Evolutionary conservation across 371 early-diverging fungal species (phyloP).

Genomic region (Zopfochytrium polystomum): DNA sequence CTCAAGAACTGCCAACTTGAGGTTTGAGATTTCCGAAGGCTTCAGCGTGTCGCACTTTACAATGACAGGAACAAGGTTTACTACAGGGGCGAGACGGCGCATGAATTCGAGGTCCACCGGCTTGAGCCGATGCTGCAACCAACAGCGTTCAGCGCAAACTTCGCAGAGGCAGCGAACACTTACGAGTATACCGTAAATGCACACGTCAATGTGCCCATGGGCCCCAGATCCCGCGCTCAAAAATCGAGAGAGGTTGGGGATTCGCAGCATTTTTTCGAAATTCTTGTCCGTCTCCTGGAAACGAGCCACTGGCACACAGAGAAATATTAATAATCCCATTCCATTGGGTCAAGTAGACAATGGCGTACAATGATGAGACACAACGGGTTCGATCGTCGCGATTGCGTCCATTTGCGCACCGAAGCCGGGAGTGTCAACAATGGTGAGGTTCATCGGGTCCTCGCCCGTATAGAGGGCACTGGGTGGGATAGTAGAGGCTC

Average conservation of each 20-base stretch:
- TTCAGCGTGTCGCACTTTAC: conserved; percentile 65
- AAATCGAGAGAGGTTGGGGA: conserved; percentile 19
- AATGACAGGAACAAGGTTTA: conserved; percentile 64
- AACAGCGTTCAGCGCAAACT: too few relatives aligned
- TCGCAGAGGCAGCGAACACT: too few relatives aligned
- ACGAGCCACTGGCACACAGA: too few relatives aligned
- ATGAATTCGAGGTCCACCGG: conserved; percentile 74
- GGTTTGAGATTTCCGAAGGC: conserved; percentile 52
- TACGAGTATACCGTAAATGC: conserved; percentile 38
- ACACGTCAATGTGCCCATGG: conserved; percentile 38
- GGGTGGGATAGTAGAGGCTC: conserved; percentile 27
- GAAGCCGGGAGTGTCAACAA: conserved; percentile 42
- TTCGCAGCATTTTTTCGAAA: too few relatives aligned
- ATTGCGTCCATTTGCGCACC: conserved; percentile 37
- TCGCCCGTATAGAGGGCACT: conserved; percentile 17
- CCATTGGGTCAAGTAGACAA: conserved; percentile 30
- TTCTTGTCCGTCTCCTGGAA: too few relatives aligned
- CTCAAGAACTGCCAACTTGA: conserved; percentile 55
- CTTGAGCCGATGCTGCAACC: conserved; percentile 62
- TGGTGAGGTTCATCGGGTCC: conserved; percentile 30
- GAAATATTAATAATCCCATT: too few relatives aligned
- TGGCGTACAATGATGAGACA: conserved; percentile 31
- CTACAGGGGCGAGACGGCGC: conserved; percentile 32
- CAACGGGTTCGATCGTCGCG: conserved; percentile 29
- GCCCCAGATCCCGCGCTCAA: conserved; percentile 30